Percentiles rank a stretch among this genome's conserved stretches.
Conservation (phyloP, 352 stramenopile species). For the Globisporangium emineosum region DNA sequence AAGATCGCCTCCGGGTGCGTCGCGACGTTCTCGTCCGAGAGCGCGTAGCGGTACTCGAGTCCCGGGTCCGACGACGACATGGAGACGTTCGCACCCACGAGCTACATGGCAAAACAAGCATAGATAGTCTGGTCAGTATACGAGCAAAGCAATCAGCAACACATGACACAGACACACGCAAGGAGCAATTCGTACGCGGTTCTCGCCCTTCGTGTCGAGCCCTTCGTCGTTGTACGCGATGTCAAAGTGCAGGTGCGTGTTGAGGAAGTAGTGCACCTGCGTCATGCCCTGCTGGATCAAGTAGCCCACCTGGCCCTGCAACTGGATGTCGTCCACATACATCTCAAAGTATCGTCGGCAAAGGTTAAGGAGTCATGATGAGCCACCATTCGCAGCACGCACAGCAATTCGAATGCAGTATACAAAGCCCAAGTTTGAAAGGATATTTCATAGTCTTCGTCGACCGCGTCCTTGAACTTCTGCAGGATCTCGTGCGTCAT, state of each 20-base stretch:
- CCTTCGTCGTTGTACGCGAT: constrained; percentile 91
- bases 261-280: constrained; percentile 88
- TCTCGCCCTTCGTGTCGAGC: constrained; percentile 78
- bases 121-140: neutral
- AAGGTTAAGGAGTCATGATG: constrained; percentile 9
- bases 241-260: constrained; percentile 95
- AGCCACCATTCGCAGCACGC: constrained; percentile 16
- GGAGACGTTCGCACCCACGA: constrained; percentile 73
- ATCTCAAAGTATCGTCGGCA: constrained; percentile 88
- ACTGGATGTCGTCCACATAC: constrained; percentile 97
- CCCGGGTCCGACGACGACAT: constrained; percentile 52
- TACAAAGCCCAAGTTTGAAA: constrained; percentile 14
- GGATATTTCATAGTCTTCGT: constrained; percentile 94
- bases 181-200: no score
- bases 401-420: constrained; percentile 5
- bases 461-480: constrained; percentile 93
- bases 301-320: constrained; percentile 95
- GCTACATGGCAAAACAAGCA: constrained; percentile 23
- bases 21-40: constrained; percentile 41
- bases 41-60: constrained; percentile 55
- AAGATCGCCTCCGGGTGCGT: constrained; percentile 72
- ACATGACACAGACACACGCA: no score
- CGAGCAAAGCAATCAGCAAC: neutral
- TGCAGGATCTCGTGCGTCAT: constrained; percentile 80
- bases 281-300: constrained; percentile 69